Evolutionary conservation across 1,139 yeast species (phyloP), one percentile per base, ranked within the genome.

Genomic region (Arxiozyma slooffiae): DNA sequence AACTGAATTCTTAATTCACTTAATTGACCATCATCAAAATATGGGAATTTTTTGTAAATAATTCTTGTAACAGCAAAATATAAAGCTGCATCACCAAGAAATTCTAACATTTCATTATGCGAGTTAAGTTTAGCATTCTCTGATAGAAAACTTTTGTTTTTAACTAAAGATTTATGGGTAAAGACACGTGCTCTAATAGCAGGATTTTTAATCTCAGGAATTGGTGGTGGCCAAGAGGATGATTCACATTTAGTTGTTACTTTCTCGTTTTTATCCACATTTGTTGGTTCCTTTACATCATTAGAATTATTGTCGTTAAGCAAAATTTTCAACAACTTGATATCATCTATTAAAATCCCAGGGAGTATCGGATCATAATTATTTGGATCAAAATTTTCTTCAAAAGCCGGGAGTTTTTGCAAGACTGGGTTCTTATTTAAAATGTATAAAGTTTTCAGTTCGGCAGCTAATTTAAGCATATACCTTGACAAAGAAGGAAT

Each of bases 21-120:
- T 55, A 94, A 70, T 44, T 80, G 82, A 39, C 98, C 98, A 72
- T 94, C 98, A 22, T 81, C 72, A 40, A 82, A 82, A 47, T 75
- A 70, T 0, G 95, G 92, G 60, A 83, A 85, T 53, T 77, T 69
- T 37, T 77, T 73, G 60, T 76, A 88, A 20, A 88, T 73, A 47
- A 88, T 74, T 55, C 79, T 71, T 0, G 97, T 84, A 47, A 86
- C 81, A 44, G 84, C 72, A 53, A 79, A 79, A 62, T 89, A 87
- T 56, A 92, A 71, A 20, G 89, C 79, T 0, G 97, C 82, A 68
- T 94, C 99, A 21, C 99, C 99, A 43, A 89, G 70, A 63, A 89
- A 94, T 68, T 94, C 99, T 40, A 92, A 73, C 49, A 98, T 75
- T 71, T 94, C 98, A 66, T 92, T 89, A 62, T 89, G 92, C 2